Percentiles rank a stretch among this genome's conserved stretches.
These are phyloP conservation scores for Termitomyces sp. DNA, from an alignment of 768 basidiomycete species.

Conservation along the genomic window DNA sequence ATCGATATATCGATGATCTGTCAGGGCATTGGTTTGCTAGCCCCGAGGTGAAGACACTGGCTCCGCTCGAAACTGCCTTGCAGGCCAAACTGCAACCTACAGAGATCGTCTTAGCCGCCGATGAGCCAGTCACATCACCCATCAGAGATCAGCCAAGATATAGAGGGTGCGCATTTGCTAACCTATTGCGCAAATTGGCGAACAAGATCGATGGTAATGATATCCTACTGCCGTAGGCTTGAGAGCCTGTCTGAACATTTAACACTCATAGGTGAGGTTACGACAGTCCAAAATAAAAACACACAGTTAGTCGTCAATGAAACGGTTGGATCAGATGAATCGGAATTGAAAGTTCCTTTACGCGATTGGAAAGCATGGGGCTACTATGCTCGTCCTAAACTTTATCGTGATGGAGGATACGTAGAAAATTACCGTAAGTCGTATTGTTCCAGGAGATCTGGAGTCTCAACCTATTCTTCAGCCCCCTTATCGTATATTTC, in stretches of 20 bases:
- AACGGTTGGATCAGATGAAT: background rate
- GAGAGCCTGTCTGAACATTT: background rate
- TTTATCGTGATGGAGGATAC: slow-evolving; percentile 26
- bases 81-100: background rate
- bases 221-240: background rate
- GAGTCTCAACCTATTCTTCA: background rate
- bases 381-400: slow-evolving; percentile 44
- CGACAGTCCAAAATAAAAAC: too few species aligned
- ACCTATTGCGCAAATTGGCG: slow-evolving; percentile 2
- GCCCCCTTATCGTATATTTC: slow-evolving; percentile 19
- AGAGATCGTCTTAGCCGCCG: background rate
- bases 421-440: slow-evolving; percentile 41
- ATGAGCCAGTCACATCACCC: background rate
- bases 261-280: background rate
- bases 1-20: slow-evolving; percentile 20
- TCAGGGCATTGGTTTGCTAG: slow-evolving; percentile 23
- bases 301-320: background rate
- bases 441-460: background rate
- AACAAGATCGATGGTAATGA: slow-evolving; percentile 8
- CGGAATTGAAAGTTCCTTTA: background rate
- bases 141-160: background rate
- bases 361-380: slow-evolving; percentile 52
- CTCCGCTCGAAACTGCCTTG: slow-evolving; percentile 14
- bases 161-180: background rate
- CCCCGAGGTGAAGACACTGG: slow-evolving; percentile 15